A percentile compares a stretch with the other conserved stretches of the same genome.
phyloP scores from a whole-genome alignment of 23 red algal genomes.

The Agarophyton chilense region DNA sequence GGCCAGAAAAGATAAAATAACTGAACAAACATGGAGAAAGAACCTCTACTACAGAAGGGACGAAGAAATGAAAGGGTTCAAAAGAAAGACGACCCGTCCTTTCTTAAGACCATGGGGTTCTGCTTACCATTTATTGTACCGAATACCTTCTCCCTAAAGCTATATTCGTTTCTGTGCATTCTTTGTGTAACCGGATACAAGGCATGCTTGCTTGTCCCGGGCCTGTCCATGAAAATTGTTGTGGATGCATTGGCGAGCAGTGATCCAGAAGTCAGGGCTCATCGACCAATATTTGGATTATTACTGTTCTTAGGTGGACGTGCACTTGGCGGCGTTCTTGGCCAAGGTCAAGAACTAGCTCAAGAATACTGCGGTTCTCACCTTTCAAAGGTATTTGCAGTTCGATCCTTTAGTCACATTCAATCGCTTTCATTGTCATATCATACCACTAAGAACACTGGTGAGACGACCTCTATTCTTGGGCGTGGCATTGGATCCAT shows the following conservation, averaged over 20 bases:
- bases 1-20: too few species aligned
- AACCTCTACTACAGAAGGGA: neutral
- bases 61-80: neutral
- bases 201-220: slow-evolving; percentile 52
- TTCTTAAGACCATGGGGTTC: slow-evolving; percentile 41
- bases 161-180: neutral
- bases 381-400: slow-evolving; percentile 64
- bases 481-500: slow-evolving; percentile 90
- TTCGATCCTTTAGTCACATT: slow-evolving; percentile 69
- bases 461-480: slow-evolving; percentile 76
- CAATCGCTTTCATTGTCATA: slow-evolving; percentile 73
- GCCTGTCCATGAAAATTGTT: slow-evolving; percentile 56
- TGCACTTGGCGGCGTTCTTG: slow-evolving; percentile 18
- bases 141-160: slow-evolving; percentile 17
- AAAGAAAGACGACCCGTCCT: slow-evolving; percentile 22
- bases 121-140: slow-evolving; percentile 45
- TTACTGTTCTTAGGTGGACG: slow-evolving; percentile 43
- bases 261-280: slow-evolving; percentile 1
- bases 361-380: slow-evolving; percentile 49
- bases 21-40: neutral
- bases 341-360: slow-evolving; percentile 50
- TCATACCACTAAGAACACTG: slow-evolving; percentile 74
- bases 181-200: slow-evolving; percentile 46
- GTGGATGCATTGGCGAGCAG: slow-evolving; percentile 32
- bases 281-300: slow-evolving; percentile 25